phyloP scores from a whole-genome alignment of 192 early-diverging fungal genomes.

The Umbelopsis vinacea region DNA sequence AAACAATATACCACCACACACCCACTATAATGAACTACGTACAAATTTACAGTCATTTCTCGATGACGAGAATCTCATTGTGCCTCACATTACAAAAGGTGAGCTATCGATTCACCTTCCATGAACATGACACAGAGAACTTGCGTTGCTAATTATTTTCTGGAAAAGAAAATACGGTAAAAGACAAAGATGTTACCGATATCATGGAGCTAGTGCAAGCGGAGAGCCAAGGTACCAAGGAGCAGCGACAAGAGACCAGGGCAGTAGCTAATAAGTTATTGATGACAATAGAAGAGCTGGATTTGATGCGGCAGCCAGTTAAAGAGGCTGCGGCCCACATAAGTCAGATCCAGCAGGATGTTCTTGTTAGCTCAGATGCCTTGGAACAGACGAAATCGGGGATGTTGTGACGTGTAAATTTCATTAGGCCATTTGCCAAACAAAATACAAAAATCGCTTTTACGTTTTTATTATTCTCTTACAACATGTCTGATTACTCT shows the following conservation, averaged over 20 bases:
- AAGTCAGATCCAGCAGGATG: constrained; percentile 6
- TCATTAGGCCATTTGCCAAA: not conserved
- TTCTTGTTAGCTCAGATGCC: not conserved
- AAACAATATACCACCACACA: not conserved
- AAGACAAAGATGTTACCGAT: not conserved
- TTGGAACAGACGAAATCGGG: not conserved
- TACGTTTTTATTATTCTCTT: not conserved
- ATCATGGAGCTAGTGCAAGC: constrained; percentile 5
- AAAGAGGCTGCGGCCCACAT: not conserved
- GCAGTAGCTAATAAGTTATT: not conserved
- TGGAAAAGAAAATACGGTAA: not conserved
- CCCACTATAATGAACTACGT: not conserved
- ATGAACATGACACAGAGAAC: not conserved
- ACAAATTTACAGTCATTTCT: not conserved
- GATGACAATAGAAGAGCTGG: not conserved
- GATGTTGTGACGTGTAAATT: constrained; percentile 21
- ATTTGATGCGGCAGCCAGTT: not conserved
- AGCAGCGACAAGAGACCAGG: constrained; percentile 13
- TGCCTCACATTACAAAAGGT: constrained; percentile 1
- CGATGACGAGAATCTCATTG: not conserved
- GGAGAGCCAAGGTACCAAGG: constrained; percentile 1
- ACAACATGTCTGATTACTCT: constrained; percentile 20
- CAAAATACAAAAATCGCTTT: constrained; percentile 8
- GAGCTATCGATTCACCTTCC: not conserved
- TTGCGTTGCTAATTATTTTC: not conserved